Evolutionary conservation across 2,329 filamentous ascomycete genomes (phyloP), one percentile per base, ranked within the genome.

Genomic region (Fusarium irregulare): DNA sequence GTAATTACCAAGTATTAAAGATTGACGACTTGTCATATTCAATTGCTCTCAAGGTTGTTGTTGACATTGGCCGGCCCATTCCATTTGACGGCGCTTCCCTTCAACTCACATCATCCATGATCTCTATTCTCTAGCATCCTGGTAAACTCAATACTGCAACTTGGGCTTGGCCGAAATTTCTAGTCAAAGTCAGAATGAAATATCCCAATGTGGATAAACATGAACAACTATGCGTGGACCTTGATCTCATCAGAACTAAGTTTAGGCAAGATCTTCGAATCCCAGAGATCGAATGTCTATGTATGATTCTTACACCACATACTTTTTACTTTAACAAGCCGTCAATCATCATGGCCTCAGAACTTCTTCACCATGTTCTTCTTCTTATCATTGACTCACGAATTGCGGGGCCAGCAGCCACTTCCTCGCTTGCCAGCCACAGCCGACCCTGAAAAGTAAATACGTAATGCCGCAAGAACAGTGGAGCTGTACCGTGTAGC

Each of bases 391-490:
- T 65, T 14, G 47, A 66, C 34, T 60, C 56, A 32, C 53, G n/a
- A 41, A 32, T 10, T 60, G 37, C 30, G 61, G 62, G 23, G 47
- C 30, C 10, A 37, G 18, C 48, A 55, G 61, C 42, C 61, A 66
- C 55, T 42, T 34, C 49, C 25, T 45, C 20, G 20, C 23, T 27
- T n/a, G 48, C 25, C 55, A 66, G 61, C 62, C 61, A 66, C 63
- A 60, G 32, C 44, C 44, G 32, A 40, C 54, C 37, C 47, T 40
- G 11, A 32, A 16, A 18, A 32, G 20, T n/a, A 44, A 40, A 40
- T 60, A 65, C 62, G 61, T 66, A 61, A 72, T 72, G 66, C 40
- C 47, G 37, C 32, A 27, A 56, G n/a, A 27, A 9, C 6, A 25
- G 49, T 41, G 49, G 49, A 23, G 18, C 12, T 41, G 18, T 37